These are phyloP conservation scores for Dissophora globulifera DNA, from an alignment of 192 early-diverging fungal species.

Conservation along the genomic window DNA sequence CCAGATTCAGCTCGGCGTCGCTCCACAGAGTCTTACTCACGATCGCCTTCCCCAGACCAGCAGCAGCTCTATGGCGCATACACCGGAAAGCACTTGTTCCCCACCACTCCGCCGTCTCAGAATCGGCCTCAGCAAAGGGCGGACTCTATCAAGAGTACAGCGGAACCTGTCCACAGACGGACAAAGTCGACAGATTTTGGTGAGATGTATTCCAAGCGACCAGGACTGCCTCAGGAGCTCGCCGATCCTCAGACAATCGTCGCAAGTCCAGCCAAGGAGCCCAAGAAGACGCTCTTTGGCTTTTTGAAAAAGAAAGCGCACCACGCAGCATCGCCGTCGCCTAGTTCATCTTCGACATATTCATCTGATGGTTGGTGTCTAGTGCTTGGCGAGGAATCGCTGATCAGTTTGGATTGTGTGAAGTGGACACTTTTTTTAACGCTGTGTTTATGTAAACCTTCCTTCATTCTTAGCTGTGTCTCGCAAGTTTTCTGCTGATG, in stretches of 20 bases:
- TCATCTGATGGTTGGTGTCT: slow-evolving; percentile 11
- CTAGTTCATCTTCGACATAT: neutral
- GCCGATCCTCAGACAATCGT: slow-evolving; percentile 5
- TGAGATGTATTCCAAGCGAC: slow-evolving; percentile 30
- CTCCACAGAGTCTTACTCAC: slow-evolving; percentile 32
- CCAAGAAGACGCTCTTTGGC: slow-evolving; percentile 40
- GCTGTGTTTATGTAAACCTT: neutral
- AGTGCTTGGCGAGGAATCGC: too few species aligned
- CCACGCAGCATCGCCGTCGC: neutral
- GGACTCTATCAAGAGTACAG: slow-evolving; percentile 10
- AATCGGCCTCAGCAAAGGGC: slow-evolving; percentile 11
- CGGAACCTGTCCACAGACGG: slow-evolving; percentile 25
- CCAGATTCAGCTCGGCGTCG: slow-evolving; percentile 29
- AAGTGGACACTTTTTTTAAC: too few species aligned
- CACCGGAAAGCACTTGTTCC: slow-evolving; percentile 17
- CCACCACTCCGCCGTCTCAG: slow-evolving; percentile 28
- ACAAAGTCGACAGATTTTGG: slow-evolving; percentile 41
- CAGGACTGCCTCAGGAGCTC: slow-evolving; percentile 18
- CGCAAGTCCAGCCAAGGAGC: slow-evolving; percentile 30
- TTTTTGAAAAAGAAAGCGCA: slow-evolving; percentile 43
- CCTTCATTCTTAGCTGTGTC: slow-evolving; percentile 2
- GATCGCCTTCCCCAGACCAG: slow-evolving; percentile 34
- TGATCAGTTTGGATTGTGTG: too few species aligned
- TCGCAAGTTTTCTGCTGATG: slow-evolving; percentile 42
- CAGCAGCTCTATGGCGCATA: neutral